Base-by-base conservation (phyloP, 202 grass and related monocot genomes). In the Carex arenaria region DNA sequence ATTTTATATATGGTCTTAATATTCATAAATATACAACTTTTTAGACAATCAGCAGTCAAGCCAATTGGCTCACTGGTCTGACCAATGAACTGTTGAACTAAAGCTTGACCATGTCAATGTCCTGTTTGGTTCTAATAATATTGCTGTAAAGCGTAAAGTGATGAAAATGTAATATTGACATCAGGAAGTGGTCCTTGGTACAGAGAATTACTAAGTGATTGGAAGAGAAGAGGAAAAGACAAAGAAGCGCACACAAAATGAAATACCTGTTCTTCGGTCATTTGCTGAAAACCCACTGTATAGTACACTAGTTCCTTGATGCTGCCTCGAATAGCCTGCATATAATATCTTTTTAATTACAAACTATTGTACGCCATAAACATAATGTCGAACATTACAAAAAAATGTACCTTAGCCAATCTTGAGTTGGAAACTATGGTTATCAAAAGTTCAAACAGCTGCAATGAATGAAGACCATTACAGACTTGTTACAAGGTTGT, bases 381-480 rank as follows among this genome's bases (percentile, higher is more conserved):
- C 2, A 19, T 82, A 11, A 28, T 74, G 20, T 47, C 63, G 68
- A 80, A 40, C 59, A 19, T 76, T 23, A 72, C 43, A 78, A 17
- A 32, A 64, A 67, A 30, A 0, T 7, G 65, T 89, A 98, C 93
- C 93, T 98, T 92, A 42, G 89, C 84, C 89, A 98, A 90, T 78
- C 89, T 85, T 79, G 88, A 85, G 66, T 93, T 95, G 13, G 89
- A 91, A 80, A 92, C 95, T 70, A 98, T 88, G 26, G 95, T 93
- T 81, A 89, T 90, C 91, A 94, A 87, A 69, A 98, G 85, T 83
- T 98, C 95, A 84, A 95, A 95, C 84, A 98, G 87, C 95, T 98
- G 78, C 18, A 87, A 80, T 82, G 47, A 74, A 14, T 67, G 32
- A 18, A 84, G 34, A 87, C 28, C 65, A 87, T 83, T 38, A 15